phyloP scores from a whole-genome alignment of 768 basidiomycete species.

The Pulveroboletus sp. region DNA sequence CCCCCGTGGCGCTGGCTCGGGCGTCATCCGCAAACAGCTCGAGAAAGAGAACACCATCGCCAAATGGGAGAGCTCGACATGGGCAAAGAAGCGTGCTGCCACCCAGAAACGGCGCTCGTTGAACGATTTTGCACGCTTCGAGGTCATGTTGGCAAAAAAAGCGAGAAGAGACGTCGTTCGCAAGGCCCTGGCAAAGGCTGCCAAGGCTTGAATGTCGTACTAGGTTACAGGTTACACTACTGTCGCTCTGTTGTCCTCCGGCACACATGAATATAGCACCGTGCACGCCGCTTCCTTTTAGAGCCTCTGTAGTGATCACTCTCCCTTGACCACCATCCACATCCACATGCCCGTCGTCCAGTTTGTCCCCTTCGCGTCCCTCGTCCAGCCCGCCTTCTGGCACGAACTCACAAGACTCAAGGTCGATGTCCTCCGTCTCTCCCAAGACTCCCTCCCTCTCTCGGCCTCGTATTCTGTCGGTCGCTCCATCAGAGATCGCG shows the following conservation, averaged over 20 bases:
- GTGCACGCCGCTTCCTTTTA: slow-evolving; percentile 5
- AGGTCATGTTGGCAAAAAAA: slow-evolving; percentile 87
- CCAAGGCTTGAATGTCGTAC: slow-evolving; percentile 13
- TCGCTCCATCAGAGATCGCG: slow-evolving; percentile 67
- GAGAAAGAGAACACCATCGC: slow-evolving; percentile 79
- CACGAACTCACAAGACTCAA: slow-evolving; percentile 84
- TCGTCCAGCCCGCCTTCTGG: slow-evolving; percentile 91
- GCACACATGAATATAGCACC: slow-evolving; percentile 6
- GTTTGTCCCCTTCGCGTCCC: slow-evolving; percentile 83
- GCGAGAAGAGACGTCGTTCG: slow-evolving; percentile 71
- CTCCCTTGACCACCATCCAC: neutral
- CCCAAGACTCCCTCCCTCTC: slow-evolving; percentile 63
- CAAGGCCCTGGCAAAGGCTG: slow-evolving; percentile 58
- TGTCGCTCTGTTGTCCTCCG: neutral
- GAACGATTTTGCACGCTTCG: slow-evolving; percentile 91
- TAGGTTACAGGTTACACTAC: neutral
- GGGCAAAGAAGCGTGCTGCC: slow-evolving; percentile 85
- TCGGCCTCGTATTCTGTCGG: slow-evolving; percentile 68
- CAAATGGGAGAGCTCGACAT: slow-evolving; percentile 86
- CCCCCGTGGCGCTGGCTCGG: slow-evolving; percentile 81
- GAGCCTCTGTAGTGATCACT: neutral
- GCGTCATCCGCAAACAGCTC: slow-evolving; percentile 77
- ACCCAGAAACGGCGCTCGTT: slow-evolving; percentile 66
- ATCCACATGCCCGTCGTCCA: slow-evolving; percentile 59
- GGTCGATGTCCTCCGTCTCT: slow-evolving; percentile 83